phyloP scores from a whole-genome alignment of 2,329 filamentous ascomycete genomes.

The Trichothecium sympodiale region DNA sequence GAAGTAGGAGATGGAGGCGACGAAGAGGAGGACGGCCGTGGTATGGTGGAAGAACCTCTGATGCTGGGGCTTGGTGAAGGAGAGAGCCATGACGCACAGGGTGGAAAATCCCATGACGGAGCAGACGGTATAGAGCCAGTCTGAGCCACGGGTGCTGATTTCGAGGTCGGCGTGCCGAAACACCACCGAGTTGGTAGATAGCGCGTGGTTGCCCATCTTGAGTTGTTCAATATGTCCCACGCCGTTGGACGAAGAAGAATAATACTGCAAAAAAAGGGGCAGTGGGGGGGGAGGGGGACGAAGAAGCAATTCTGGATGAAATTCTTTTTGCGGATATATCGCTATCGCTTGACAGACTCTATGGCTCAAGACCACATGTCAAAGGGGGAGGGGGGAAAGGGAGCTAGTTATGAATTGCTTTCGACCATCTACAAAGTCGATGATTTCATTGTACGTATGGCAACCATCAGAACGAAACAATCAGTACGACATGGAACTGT shows the following conservation, averaged over 20 bases:
- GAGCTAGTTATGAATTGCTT: too few relatives aligned
- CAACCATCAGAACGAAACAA: too few relatives aligned
- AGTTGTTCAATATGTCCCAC: too few relatives aligned
- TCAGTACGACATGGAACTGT: too few relatives aligned
- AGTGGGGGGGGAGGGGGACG: too few relatives aligned
- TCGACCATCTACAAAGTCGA: too few relatives aligned
- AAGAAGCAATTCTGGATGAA: too few relatives aligned
- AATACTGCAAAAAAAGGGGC: not conserved
- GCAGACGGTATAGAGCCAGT: constrained; percentile 53
- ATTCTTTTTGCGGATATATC: too few relatives aligned
- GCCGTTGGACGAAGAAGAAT: not conserved
- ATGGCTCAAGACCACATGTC: too few relatives aligned
- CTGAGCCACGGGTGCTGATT: constrained; percentile 47
- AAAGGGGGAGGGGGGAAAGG: too few relatives aligned
- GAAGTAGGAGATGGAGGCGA: constrained; percentile 39
- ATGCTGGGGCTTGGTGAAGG: constrained; percentile 40
- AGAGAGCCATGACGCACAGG: constrained; percentile 39
- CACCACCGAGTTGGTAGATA: constrained; percentile 31
- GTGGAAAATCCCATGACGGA: constrained; percentile 46
- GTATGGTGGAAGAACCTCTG: constrained; percentile 46
- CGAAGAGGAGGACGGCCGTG: constrained; percentile 34
- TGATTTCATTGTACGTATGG: too few relatives aligned
- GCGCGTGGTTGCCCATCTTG: constrained; percentile 28
- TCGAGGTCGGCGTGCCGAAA: constrained; percentile 42
- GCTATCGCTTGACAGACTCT: too few relatives aligned